phyloP scores from a whole-genome alignment of 2,329 filamentous ascomycete genomes.

The Penicillium glabrum region DNA sequence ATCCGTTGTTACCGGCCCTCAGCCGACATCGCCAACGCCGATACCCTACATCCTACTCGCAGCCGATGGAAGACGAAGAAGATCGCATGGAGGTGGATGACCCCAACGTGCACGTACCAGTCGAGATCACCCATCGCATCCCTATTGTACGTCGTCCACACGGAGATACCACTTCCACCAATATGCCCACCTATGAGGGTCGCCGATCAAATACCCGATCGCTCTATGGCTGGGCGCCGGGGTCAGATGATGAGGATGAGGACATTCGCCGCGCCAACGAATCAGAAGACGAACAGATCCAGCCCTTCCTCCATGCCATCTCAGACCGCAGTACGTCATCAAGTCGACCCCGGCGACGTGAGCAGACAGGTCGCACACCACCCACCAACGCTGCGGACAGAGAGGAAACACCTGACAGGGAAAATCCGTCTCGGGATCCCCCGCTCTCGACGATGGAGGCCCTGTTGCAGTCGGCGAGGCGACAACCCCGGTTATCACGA shows the following conservation, averaged over 20 bases:
- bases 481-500: constrained; percentile 39
- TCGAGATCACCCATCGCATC: constrained; percentile 45
- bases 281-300: constrained; percentile 30
- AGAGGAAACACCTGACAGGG: constrained; percentile 25
- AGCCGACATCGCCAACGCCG: constrained; percentile 35
- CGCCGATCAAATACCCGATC: constrained; percentile 54
- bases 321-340: constrained; percentile 26
- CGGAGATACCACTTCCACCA: constrained; percentile 46
- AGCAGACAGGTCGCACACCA: constrained; percentile 19
- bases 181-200: constrained; percentile 54
- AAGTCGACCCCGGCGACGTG: constrained; percentile 26
- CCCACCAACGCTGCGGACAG: constrained; percentile 7
- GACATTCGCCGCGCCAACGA: constrained; percentile 21
- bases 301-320: constrained; percentile 26
- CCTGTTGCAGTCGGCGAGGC: constrained; percentile 42
- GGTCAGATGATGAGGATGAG: constrained; percentile 38
- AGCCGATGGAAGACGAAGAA: constrained; percentile 25
- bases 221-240: constrained; percentile 62
- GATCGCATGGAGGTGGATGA: constrained; percentile 41
- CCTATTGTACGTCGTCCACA: constrained; percentile 36
- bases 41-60: constrained; percentile 20
- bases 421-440: constrained; percentile 13
- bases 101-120: constrained; percentile 26
- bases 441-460: constrained; percentile 37
- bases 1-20: constrained; percentile 22